A percentile compares a stretch with the other conserved stretches of the same genome.
Evolutionary conservation across 208 protist species (phyloP).

Genomic region (Leishmania tarentolae): DNA sequence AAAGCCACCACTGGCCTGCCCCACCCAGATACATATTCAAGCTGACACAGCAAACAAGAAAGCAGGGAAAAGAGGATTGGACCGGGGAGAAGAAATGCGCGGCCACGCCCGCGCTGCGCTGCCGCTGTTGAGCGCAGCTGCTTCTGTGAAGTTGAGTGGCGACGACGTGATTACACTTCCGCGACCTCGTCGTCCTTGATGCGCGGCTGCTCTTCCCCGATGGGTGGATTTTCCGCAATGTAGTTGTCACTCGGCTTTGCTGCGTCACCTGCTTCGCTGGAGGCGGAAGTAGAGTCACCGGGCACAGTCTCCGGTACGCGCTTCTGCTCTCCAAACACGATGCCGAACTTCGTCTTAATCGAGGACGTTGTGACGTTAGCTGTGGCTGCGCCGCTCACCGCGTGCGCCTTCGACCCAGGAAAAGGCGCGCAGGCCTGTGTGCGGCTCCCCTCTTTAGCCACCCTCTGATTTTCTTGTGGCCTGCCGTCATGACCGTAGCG

Average conservation of each 20-base stretch:
- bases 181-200: conserved; percentile 50
- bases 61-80: neutral
- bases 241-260: conserved; percentile 7
- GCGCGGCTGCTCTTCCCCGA: conserved; percentile 51
- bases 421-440: conserved; percentile 8
- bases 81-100: neutral
- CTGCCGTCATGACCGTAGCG: conserved; percentile 62
- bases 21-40: neutral
- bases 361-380: conserved; percentile 1
- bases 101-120: neutral
- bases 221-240: conserved; percentile 23
- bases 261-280: conserved; percentile 12
- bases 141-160: neutral
- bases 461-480: conserved; percentile 32
- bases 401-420: conserved; percentile 11
- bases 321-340: conserved; percentile 53
- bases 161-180: conserved; percentile 15
- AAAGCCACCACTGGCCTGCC: neutral
- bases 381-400: neutral
- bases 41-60: neutral
- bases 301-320: conserved; percentile 40
- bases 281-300: conserved; percentile 12
- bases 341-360: conserved; percentile 67
- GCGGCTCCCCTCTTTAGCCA: conserved; percentile 25
- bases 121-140: neutral